These are phyloP conservation scores for Picea mariana DNA, from an alignment of 83 land plant species.

Conservation along the genomic window DNA sequence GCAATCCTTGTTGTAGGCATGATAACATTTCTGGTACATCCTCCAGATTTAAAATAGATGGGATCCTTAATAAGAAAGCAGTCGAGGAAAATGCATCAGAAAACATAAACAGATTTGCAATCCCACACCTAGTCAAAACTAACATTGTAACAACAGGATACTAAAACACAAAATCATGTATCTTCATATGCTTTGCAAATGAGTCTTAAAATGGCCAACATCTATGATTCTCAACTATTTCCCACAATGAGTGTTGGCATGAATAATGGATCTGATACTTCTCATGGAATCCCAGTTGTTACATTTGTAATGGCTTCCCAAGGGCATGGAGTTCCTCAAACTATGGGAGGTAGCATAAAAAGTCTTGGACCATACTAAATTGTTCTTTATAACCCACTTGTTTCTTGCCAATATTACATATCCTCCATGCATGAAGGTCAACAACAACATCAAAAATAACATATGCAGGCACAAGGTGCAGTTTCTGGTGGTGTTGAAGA, in stretches of 20 bases:
- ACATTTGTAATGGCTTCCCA: neutral
- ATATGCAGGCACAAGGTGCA: too few relatives aligned
- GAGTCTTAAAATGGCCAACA: neutral
- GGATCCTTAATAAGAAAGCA: too few relatives aligned
- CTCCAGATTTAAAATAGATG: too few relatives aligned
- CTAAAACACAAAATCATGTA: neutral
- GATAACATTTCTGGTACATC: too few relatives aligned
- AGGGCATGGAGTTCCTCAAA: neutral
- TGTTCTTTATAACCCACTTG: neutral
- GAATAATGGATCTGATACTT: neutral
- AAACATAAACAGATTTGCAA: too few relatives aligned
- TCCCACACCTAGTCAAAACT: too few relatives aligned
- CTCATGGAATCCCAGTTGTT: neutral
- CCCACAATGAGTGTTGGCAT: neutral
- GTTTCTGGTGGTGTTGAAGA: neutral
- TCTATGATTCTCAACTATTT: neutral
- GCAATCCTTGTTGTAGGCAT: too few relatives aligned
- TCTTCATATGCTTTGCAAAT: neutral
- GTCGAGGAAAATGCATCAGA: too few relatives aligned
- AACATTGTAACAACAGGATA: neutral
- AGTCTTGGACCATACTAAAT: slow-evolving; percentile 3
- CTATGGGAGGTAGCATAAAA: neutral
- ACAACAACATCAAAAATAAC: neutral
- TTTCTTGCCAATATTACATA: neutral
- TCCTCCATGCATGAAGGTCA: slow-evolving; percentile 5